Conservation (phyloP, 805 yeast genomes). For the Lachancea fermentati region DNA sequence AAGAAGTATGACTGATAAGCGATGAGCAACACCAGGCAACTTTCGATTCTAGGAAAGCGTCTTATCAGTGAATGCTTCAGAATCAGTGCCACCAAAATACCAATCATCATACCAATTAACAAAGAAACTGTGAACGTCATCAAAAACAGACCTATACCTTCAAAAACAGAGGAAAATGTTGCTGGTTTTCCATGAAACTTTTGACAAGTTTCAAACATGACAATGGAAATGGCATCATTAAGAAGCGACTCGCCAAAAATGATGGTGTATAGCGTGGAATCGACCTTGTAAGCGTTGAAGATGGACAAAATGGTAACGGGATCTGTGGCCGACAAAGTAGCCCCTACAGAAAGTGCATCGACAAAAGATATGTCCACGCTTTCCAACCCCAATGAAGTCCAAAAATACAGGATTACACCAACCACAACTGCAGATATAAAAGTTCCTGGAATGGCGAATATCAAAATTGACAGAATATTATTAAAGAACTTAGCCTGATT, state of each 20-base stretch:
- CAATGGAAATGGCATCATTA: slow-evolving; percentile 97
- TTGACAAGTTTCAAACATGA: slow-evolving; percentile 98
- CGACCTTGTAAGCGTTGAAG: slow-evolving; percentile 95
- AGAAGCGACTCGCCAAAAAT: slow-evolving; percentile 94
- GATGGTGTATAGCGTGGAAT: slow-evolving; percentile 93
- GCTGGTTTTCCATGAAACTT: slow-evolving; percentile 87
- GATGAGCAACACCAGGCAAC: slow-evolving; percentile 81
- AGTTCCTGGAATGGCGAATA: slow-evolving; percentile 96
- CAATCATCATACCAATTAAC: slow-evolving; percentile 81
- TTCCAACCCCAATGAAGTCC: slow-evolving; percentile 91
- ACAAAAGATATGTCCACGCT: slow-evolving; percentile 85
- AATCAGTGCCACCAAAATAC: slow-evolving; percentile 81
- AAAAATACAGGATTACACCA: slow-evolving; percentile 79
- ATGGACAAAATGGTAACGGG: slow-evolving; percentile 96
- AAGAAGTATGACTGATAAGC: slow-evolving; percentile 97
- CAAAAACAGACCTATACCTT: slow-evolving; percentile 88
- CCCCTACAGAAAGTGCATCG: slow-evolving; percentile 97
- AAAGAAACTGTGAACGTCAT: slow-evolving; percentile 91
- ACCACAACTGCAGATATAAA: slow-evolving; percentile 85
- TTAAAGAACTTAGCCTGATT: slow-evolving; percentile 94
- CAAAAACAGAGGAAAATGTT: slow-evolving; percentile 69
- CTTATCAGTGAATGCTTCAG: slow-evolving; percentile 90
- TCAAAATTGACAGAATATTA: slow-evolving; percentile 83
- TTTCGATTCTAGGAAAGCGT: slow-evolving; percentile 94
- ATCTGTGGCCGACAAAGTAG: slow-evolving; percentile 96